phyloP scores from a whole-genome alignment of 768 basidiomycete genomes.

The Tephrocybe sp. region DNA sequence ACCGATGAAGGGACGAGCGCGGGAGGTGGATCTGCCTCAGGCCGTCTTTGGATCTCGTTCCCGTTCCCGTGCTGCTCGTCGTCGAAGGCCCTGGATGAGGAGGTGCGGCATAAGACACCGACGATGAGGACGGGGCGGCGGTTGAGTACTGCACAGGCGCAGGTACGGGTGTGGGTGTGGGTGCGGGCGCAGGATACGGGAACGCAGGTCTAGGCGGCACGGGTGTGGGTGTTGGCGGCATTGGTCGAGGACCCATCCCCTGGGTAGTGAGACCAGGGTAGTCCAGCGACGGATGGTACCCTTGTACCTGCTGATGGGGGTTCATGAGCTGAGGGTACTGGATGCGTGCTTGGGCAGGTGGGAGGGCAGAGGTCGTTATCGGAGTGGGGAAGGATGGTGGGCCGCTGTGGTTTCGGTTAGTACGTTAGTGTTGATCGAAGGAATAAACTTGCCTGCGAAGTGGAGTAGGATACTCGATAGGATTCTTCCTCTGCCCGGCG shows the following conservation, averaged over 20 bases:
- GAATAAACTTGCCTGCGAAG: neutral
- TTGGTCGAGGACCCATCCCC: too few species aligned
- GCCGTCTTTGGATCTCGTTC: constrained; percentile 37
- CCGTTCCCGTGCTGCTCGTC: too few species aligned
- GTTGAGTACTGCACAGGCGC: constrained; percentile 27
- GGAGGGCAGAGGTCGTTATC: constrained; percentile 71
- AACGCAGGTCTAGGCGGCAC: too few species aligned
- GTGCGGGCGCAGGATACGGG: too few species aligned
- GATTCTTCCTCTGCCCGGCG: neutral
- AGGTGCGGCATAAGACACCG: constrained; percentile 25
- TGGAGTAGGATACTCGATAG: constrained; percentile 3
- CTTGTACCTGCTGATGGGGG: constrained; percentile 74
- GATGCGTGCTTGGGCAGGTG: constrained; percentile 49
- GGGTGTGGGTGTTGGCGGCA: too few species aligned
- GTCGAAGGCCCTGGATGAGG: too few species aligned
- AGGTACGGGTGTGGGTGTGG: constrained; percentile 17
- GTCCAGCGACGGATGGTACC: too few species aligned
- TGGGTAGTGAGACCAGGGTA: too few species aligned
- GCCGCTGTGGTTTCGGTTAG: neutral
- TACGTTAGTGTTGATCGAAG: neutral
- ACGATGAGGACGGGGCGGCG: constrained; percentile 20
- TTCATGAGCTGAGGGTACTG: constrained; percentile 78
- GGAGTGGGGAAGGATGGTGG: constrained; percentile 47
- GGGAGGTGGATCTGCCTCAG: constrained; percentile 59
- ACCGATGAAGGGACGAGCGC: constrained; percentile 68